Conservation (phyloP, 1,284 basidiomycete genomes). For the Ganoderma resinaceum region DNA sequence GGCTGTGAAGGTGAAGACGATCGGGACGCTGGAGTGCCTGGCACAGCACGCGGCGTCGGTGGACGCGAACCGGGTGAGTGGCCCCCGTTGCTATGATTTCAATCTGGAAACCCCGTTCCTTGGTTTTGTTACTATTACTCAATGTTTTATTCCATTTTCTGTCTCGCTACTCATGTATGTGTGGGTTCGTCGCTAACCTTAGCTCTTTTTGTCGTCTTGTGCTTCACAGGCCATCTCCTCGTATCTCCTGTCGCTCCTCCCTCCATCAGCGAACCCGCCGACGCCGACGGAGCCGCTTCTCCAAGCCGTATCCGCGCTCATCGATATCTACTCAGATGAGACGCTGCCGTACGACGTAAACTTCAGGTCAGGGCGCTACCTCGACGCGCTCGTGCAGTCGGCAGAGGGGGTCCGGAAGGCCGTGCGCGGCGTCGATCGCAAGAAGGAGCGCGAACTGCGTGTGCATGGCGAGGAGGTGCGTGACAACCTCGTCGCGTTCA, state of each 20-base stretch:
- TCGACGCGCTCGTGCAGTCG: slow-evolving; percentile 48
- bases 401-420: slow-evolving; percentile 53
- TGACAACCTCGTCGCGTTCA: slow-evolving; percentile 90
- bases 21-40: slow-evolving; percentile 84
- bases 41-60: slow-evolving; percentile 73
- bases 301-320: slow-evolving; percentile 85
- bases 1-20: slow-evolving; percentile 72
- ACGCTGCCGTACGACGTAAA: slow-evolving; percentile 80
- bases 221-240: slow-evolving; percentile 64
- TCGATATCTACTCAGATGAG: slow-evolving; percentile 97
- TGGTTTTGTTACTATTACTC: background rate
- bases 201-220: slow-evolving; percentile 1
- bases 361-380: slow-evolving; percentile 63
- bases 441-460: slow-evolving; percentile 49
- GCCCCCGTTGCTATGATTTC: slow-evolving; percentile 1
- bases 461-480: slow-evolving; percentile 74
- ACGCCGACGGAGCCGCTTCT: slow-evolving; percentile 77
- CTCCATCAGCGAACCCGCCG: slow-evolving; percentile 47
- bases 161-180: background rate
- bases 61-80: slow-evolving; percentile 73
- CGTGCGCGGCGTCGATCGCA: slow-evolving; percentile 51
- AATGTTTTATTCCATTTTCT: background rate
- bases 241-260: slow-evolving; percentile 70
- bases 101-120: slow-evolving; percentile 9
- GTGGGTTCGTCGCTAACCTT: background rate